phyloP scores from a whole-genome alignment of 352 stramenopile species.

The Phytophthora europaea region DNA sequence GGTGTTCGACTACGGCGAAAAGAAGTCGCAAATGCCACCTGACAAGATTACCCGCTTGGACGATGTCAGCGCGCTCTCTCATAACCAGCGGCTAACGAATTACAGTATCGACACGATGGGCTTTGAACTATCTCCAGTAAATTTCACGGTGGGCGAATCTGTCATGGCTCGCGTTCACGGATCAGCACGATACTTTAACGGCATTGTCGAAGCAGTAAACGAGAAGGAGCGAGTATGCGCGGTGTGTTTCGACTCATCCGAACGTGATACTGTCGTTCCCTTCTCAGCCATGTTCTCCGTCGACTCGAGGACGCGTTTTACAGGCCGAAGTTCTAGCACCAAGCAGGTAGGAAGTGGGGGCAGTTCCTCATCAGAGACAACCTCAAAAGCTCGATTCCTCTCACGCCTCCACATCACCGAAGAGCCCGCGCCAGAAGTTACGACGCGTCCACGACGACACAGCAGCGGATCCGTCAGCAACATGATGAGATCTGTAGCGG shows the following conservation, averaged over 20 bases:
- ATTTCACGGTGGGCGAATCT: slow-evolving; percentile 63
- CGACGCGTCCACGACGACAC: slow-evolving; percentile 36
- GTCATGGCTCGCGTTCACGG: slow-evolving; percentile 72
- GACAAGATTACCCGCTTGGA: slow-evolving; percentile 69
- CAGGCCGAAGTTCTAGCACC: slow-evolving; percentile 46
- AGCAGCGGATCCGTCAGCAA: slow-evolving; percentile 69
- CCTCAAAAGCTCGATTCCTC: slow-evolving; percentile 19
- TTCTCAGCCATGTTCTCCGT: slow-evolving; percentile 81
- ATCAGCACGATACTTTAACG: slow-evolving; percentile 69
- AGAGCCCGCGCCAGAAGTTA: slow-evolving; percentile 15
- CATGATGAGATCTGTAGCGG: slow-evolving; percentile 66
- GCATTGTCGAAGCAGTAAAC: slow-evolving; percentile 60
- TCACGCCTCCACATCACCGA: slow-evolving; percentile 22
- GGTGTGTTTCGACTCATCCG: slow-evolving; percentile 81
- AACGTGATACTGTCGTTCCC: slow-evolving; percentile 65
- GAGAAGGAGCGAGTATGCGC: slow-evolving; percentile 69
- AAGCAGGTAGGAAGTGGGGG: slow-evolving; percentile 45
- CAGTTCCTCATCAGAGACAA: slow-evolving; percentile 54
- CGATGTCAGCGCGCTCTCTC: slow-evolving; percentile 60
- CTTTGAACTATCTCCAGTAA: slow-evolving; percentile 69
- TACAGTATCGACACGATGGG: slow-evolving; percentile 83
- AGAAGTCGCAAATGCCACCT: slow-evolving; percentile 54
- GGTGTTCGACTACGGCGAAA: slow-evolving; percentile 81
- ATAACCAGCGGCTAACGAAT: slow-evolving; percentile 76
- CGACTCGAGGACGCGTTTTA: slow-evolving; percentile 56